Percentiles rank a stretch among this genome's conserved stretches.
phyloP scores from a whole-genome alignment of 306 rosid genomes.

The Trifolium pratense region DNA sequence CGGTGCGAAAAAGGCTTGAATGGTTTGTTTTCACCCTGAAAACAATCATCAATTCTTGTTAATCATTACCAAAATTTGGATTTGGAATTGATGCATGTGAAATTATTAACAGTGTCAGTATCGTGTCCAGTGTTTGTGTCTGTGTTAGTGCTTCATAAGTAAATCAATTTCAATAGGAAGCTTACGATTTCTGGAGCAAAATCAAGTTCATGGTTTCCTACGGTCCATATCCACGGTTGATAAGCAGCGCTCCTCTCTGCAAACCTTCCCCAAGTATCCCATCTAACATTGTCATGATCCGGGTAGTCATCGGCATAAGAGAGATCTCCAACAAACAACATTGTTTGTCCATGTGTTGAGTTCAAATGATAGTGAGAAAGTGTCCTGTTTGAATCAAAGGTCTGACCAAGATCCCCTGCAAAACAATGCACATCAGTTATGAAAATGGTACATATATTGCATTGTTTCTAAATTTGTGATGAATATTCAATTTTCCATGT shows the following conservation, averaged over 20 bases:
- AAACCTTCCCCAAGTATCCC: constrained; percentile 95
- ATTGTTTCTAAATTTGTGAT: constrained; percentile 10
- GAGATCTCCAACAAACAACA: constrained; percentile 84
- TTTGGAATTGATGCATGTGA: neutral
- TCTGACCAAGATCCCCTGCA: constrained; percentile 95
- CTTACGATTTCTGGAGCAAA: constrained; percentile 75
- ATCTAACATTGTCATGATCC: constrained; percentile 69
- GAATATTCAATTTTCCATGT: no score
- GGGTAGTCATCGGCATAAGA: constrained; percentile 81
- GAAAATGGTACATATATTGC: neutral
- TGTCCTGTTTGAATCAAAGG: constrained; percentile 73
- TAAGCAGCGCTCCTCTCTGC: constrained; percentile 82
- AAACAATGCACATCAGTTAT: constrained; percentile 28
- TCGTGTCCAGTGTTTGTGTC: no score
- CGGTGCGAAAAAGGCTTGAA: constrained; percentile 45
- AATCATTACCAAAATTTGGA: neutral
- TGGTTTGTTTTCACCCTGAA: constrained; percentile 37
- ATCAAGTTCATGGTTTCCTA: constrained; percentile 89
- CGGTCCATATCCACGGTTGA: constrained; percentile 99
- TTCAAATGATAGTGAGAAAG: constrained; percentile 74
- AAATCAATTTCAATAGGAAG: constrained; percentile 7
- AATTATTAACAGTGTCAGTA: neutral
- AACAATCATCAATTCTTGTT: constrained; percentile 11
- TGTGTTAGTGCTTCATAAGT: neutral
- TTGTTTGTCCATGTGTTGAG: constrained; percentile 66